phyloP scores from a whole-genome alignment of 345 rosid species.

The Hypericum perforatum region DNA sequence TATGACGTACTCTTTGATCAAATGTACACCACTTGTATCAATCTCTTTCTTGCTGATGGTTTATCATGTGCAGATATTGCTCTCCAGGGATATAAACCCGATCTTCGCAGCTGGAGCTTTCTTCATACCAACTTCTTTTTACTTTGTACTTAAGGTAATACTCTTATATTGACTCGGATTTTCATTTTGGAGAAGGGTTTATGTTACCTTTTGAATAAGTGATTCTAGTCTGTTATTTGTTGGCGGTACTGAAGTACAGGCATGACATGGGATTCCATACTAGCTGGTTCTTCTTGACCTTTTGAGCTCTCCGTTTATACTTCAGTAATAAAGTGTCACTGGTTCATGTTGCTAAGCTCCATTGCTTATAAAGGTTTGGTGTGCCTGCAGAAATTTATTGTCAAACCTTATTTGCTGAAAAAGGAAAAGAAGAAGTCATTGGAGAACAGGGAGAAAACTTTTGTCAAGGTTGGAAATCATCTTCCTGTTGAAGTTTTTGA shows the following conservation, averaged over 20 bases:
- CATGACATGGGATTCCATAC: not conserved
- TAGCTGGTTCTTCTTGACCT: not conserved
- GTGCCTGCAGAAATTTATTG: slow-evolving; percentile 49
- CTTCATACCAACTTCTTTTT: slow-evolving; percentile 67
- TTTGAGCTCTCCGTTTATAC: not conserved
- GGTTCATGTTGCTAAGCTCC: not conserved
- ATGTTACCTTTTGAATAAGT: too few relatives aligned
- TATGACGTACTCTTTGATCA: slow-evolving; percentile 28
- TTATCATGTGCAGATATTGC: slow-evolving; percentile 58
- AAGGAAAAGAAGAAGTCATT: slow-evolving; percentile 66
- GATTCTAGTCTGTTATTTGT: not conserved
- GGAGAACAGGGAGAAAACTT: slow-evolving; percentile 59
- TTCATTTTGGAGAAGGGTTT: too few relatives aligned
- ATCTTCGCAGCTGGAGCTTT: slow-evolving; percentile 74
- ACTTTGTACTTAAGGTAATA: slow-evolving; percentile 78
- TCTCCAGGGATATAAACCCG: slow-evolving; percentile 48
- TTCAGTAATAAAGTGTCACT: not conserved
- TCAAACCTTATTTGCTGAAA: slow-evolving; percentile 61
- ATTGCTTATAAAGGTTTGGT: not conserved
- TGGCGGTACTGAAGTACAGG: not conserved
- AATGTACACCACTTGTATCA: not conserved
- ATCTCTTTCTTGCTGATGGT: slow-evolving; percentile 14
- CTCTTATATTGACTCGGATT: slow-evolving; percentile 2
- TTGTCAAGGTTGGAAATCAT: slow-evolving; percentile 49
- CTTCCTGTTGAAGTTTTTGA: not conserved